phyloP scores from a whole-genome alignment of 192 early-diverging fungal genomes.

The Rhizophagus clarus region DNA sequence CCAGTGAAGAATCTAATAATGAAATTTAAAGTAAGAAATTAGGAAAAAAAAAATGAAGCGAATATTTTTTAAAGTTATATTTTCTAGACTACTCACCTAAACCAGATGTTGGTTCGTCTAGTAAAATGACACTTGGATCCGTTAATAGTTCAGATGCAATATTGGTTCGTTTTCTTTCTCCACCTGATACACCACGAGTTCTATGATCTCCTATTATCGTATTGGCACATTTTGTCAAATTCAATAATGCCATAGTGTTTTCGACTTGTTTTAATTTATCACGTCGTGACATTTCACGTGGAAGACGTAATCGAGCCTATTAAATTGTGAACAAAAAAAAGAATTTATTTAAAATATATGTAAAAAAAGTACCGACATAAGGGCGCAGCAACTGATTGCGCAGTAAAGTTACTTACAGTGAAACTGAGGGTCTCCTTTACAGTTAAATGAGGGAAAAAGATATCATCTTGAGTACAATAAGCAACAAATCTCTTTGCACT shows the following conservation, averaged over 20 bases:
- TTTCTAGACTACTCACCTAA: constrained; percentile 37
- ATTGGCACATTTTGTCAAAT: constrained; percentile 64
- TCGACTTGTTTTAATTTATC: constrained; percentile 52
- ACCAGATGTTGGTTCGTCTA: constrained; percentile 77
- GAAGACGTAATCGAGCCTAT: constrained; percentile 43
- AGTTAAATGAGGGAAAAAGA: constrained; percentile 59
- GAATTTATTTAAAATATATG: background rate
- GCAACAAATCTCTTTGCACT: constrained; percentile 56
- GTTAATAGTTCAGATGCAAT: constrained; percentile 77
- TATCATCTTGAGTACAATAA: constrained; percentile 62
- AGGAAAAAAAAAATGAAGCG: constrained; percentile 28
- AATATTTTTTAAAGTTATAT: constrained; percentile 45
- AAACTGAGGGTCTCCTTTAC: constrained; percentile 77
- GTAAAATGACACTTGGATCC: constrained; percentile 65
- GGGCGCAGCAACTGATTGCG: background rate
- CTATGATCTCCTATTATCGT: constrained; percentile 66
- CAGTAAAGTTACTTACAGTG: constrained; percentile 38
- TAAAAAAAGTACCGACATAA: constrained; percentile 44
- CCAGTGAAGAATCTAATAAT: constrained; percentile 20
- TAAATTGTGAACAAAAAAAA: background rate
- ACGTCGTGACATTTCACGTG: constrained; percentile 42
- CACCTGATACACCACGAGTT: constrained; percentile 74
- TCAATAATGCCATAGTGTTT: constrained; percentile 60
- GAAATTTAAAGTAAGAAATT: background rate
- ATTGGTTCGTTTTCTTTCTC: constrained; percentile 72